These are phyloP conservation scores for Exobasidium cylindrosporum DNA, from an alignment of 1,284 basidiomycete species.

Conservation along the genomic window DNA sequence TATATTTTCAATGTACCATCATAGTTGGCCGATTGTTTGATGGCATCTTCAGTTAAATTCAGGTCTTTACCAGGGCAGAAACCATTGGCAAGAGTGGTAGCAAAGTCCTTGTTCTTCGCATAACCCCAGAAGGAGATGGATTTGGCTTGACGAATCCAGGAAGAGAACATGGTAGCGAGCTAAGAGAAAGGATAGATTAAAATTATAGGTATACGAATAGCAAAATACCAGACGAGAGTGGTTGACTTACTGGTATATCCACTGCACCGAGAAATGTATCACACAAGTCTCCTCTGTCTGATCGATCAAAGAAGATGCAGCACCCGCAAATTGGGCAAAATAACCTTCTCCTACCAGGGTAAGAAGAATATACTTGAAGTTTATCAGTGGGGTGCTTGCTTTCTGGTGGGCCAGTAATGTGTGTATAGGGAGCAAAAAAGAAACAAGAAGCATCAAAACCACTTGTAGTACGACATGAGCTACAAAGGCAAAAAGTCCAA, in stretches of 20 bases:
- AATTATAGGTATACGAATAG: not conserved
- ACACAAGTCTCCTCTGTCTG: not conserved
- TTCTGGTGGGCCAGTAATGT: not conserved
- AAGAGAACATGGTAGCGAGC: conserved; percentile 2
- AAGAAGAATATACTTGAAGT: not conserved
- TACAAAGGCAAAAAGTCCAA: not conserved
- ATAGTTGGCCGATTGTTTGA: conserved; percentile 1
- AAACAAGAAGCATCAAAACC: conserved; percentile 5
- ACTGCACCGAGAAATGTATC: conserved; percentile 2
- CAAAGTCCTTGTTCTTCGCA: conserved; percentile 1
- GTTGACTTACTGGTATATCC: not conserved
- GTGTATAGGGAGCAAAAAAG: conserved; percentile 5
- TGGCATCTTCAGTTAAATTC: not conserved
- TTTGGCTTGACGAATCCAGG: conserved; percentile 8
- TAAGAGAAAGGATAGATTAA: not conserved
- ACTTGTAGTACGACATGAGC: conserved; percentile 7
- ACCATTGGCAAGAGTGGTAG: not conserved
- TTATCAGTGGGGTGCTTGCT: not conserved
- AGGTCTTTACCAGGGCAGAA: conserved; percentile 1
- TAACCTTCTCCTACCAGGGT: not conserved
- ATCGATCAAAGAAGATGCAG: not conserved
- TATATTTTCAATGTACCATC: not conserved
- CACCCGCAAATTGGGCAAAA: conserved; percentile 2
- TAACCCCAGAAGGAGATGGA: not conserved
- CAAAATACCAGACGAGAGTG: not conserved